Evolutionary conservation across 1,284 basidiomycete genomes (phyloP), one percentile per base, ranked within the genome.

Genomic region (Puccinia hordei): DNA sequence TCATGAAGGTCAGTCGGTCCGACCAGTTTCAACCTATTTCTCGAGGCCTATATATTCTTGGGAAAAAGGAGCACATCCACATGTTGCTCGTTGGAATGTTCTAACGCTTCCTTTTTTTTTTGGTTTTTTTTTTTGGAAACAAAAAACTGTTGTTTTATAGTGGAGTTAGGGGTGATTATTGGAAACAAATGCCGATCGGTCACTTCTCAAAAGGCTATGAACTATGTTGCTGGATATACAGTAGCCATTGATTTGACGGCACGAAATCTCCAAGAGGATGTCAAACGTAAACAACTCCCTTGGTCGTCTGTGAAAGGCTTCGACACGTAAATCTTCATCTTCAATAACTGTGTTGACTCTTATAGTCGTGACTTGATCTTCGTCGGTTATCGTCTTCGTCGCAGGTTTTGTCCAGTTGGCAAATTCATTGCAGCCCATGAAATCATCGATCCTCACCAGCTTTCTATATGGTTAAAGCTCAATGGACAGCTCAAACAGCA

Each of bases 351-450:
- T 33, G 19, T 59, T 38, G 15, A 49, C n/a, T 55, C 2, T n/a
- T 12, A 41, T 41, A 57, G 5, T 35, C 3, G 15, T 24, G 22
- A 3, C 13, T 44, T 57, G 41, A 41, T 46, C 33, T 61, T 41
- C n/a, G 6, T 41, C 24, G 33, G 41, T 61, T 19, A 2, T 24
- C n/a, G 12, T 51, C 19, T 27, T 2, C 2, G 15, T 6, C 13
- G 51, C 4, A 78, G 75, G 27, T 78, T 78, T 69, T 78, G 75
- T 46, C 75, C 75, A 15, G 65, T 78, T 44, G 75, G 75, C n/a
- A 78, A 69, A 55, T 78, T 69, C 27, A 78, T 78, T 33, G 44
- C 46, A 24, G 61, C 49, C 13, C 22, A 46, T 12, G 35, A 51
- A 1, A 59, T 78, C 30, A 2, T 27, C 13, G 66, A 78, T 78